phyloP scores from a whole-genome alignment of 345 rosid genomes.

The Aurinia saxatilis region DNA sequence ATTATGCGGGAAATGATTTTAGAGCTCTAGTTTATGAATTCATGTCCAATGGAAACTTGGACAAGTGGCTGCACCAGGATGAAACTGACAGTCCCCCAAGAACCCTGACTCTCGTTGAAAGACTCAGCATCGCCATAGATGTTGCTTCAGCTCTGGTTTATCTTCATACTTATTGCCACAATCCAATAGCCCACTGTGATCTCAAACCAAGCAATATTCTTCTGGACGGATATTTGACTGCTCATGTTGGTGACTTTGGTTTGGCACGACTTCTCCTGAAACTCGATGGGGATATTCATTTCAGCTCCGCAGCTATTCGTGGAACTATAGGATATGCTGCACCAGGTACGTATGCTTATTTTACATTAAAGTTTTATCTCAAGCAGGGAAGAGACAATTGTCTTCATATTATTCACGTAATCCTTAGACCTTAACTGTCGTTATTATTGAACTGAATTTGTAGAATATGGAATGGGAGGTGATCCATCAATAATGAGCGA shows the following conservation, averaged over 20 bases:
- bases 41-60: conserved; percentile 24
- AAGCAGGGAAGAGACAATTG: background rate
- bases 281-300: background rate
- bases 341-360: conserved; percentile 26
- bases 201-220: too few relatives aligned
- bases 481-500: conserved; percentile 14
- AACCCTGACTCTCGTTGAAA: background rate
- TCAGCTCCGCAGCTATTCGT: conserved; percentile 31
- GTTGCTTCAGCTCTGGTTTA: conserved; percentile 13
- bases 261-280: too few relatives aligned
- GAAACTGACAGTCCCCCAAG: background rate
- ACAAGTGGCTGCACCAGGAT: conserved; percentile 11
- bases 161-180: conserved; percentile 13
- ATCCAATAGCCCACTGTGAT: too few relatives aligned
- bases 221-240: too few relatives aligned
- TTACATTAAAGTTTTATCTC: background rate
- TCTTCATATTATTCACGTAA: too few relatives aligned
- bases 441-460: background rate
- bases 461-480: conserved; percentile 27
- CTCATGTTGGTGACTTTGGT: too few relatives aligned
- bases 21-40: too few relatives aligned
- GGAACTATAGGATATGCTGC: conserved; percentile 44
- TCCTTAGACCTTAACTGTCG: background rate
- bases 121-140: conserved; percentile 14
- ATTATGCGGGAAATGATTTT: conserved; percentile 21